These are phyloP conservation scores for Kalmanozyma brasiliensis DNA, from an alignment of 1,284 basidiomycete genomes.

Conservation along the genomic window DNA sequence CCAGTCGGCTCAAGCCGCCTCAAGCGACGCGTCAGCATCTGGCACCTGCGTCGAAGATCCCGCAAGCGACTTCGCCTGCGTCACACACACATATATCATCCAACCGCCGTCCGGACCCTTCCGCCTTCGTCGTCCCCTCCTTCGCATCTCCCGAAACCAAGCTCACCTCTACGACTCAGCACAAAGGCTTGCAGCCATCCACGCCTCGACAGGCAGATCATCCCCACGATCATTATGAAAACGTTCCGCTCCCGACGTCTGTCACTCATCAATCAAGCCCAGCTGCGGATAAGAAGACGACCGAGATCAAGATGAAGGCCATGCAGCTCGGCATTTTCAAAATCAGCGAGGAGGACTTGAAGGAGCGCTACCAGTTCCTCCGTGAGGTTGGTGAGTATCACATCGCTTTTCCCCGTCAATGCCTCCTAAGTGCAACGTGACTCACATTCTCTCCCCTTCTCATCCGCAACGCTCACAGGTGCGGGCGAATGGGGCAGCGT, in stretches of 20 bases:
- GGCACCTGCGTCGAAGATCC: constrained; percentile 20
- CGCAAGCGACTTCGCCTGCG: constrained; percentile 17
- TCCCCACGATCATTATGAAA: neutral
- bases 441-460: neutral
- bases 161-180: neutral
- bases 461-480: constrained; percentile 7
- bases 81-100: constrained; percentile 12
- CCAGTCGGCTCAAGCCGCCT: constrained; percentile 3
- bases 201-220: constrained; percentile 3
- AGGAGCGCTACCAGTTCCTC: constrained; percentile 44
- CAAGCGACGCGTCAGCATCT: constrained; percentile 6
- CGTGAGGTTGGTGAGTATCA: constrained; percentile 44
- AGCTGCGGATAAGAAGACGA: constrained; percentile 1
- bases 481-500: constrained; percentile 51
- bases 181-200: neutral
- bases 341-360: constrained; percentile 44
- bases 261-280: constrained; percentile 2
- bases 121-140: constrained; percentile 15
- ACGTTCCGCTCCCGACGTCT: neutral
- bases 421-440: too few species aligned
- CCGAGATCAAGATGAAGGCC: constrained; percentile 26
- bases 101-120: constrained; percentile 8
- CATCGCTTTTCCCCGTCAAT: neutral
- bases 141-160: constrained; percentile 1
- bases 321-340: constrained; percentile 52